A percentile compares a stretch with the other conserved stretches of the same genome.
phyloP scores from a whole-genome alignment of 192 early-diverging fungal genomes.

The Coemansia sp. region DNA sequence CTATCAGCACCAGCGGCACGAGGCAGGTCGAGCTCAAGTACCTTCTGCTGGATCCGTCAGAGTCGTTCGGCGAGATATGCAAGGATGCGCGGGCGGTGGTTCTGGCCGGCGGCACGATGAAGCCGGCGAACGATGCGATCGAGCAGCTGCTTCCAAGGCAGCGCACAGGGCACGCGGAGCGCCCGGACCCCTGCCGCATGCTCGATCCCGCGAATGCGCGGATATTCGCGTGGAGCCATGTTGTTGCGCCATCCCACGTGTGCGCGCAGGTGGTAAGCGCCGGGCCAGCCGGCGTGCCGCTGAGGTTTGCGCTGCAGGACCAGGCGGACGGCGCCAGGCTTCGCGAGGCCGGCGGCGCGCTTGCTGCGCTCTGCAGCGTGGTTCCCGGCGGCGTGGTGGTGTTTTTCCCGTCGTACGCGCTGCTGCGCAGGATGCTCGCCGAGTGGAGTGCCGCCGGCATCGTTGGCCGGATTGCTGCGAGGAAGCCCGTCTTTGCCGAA shows the following conservation, averaged over 20 bases:
- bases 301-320: constrained; percentile 66
- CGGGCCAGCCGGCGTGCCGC: constrained; percentile 62
- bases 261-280: constrained; percentile 62
- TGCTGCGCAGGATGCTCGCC: constrained; percentile 63
- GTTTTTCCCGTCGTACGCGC: constrained; percentile 84
- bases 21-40: constrained; percentile 65
- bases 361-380: constrained; percentile 71
- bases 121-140: constrained; percentile 65
- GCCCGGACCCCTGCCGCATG: neutral
- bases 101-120: constrained; percentile 93
- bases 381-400: constrained; percentile 85
- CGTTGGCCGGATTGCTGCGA: constrained; percentile 54
- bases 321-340: constrained; percentile 41
- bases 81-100: constrained; percentile 80
- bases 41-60: constrained; percentile 82
- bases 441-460: constrained; percentile 59
- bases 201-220: constrained; percentile 47
- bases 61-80: constrained; percentile 74
- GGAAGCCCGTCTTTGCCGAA: constrained; percentile 79
- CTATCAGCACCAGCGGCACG: constrained; percentile 10
- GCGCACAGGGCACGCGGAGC: neutral
- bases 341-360: constrained; percentile 67
- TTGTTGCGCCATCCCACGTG: constrained; percentile 78
- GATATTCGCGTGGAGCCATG: constrained; percentile 82
- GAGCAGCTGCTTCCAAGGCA: constrained; percentile 25